phyloP scores from a whole-genome alignment of 345 rosid species.

The Firmiana major region DNA sequence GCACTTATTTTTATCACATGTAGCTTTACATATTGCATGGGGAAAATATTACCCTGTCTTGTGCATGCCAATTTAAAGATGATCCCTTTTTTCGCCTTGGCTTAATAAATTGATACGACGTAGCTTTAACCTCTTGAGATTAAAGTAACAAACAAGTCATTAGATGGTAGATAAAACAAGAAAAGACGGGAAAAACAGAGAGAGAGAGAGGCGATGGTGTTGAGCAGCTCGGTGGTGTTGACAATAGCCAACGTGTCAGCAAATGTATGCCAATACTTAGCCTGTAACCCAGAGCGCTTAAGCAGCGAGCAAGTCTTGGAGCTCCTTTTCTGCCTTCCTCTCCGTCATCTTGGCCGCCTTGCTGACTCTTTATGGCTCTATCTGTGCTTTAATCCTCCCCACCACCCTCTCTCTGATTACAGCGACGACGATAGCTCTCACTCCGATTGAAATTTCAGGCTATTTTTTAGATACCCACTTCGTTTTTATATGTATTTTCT shows the following conservation, averaged over 20 bases:
- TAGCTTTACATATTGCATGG: no score
- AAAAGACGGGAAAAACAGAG: not conserved
- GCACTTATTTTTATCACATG: no score
- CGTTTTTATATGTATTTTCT: not conserved
- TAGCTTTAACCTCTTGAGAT: no score
- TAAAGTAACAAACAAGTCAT: not conserved
- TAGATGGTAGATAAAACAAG: not conserved
- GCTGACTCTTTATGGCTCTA: slow-evolving; percentile 53
- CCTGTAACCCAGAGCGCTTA: slow-evolving; percentile 83
- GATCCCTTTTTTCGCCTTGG: no score
- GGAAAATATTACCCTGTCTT: no score
- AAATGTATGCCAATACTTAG: slow-evolving; percentile 69
- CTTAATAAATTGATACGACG: no score
- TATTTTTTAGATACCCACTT: not conserved
- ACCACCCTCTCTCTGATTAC: not conserved
- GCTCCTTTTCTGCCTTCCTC: slow-evolving; percentile 64
- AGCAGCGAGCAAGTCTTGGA: slow-evolving; percentile 55
- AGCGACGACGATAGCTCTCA: slow-evolving; percentile 5
- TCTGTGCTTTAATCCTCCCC: slow-evolving; percentile 49
- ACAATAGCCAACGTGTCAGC: slow-evolving; percentile 63
- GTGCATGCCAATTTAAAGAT: no score
- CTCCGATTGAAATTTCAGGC: slow-evolving; percentile 10
- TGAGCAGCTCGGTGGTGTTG: slow-evolving; percentile 62
- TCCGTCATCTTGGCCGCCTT: slow-evolving; percentile 58
- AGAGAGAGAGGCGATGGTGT: slow-evolving; percentile 41